Evolutionary conservation across 2,329 filamentous ascomycete genomes (phyloP).

Genomic region (Chaetomium globosum): DNA sequence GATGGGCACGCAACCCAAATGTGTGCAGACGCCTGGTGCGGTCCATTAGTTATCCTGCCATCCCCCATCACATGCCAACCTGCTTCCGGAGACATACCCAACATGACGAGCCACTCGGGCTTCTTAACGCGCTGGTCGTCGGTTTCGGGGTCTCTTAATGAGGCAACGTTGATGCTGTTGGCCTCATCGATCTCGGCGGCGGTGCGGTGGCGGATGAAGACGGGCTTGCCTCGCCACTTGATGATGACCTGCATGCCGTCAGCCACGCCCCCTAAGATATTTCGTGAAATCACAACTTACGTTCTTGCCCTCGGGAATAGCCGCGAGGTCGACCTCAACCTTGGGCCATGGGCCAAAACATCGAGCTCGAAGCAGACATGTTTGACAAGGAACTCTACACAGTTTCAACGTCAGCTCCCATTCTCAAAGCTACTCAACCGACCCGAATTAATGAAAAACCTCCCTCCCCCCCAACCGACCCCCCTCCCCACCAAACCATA

Average conservation of each 20-base stretch:
- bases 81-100: constrained; percentile 62
- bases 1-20: constrained; percentile 98
- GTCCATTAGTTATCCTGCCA: constrained; percentile 34
- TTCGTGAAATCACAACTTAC: constrained; percentile 57
- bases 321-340: constrained; percentile 90
- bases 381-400: constrained; percentile 97
- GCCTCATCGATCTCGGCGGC: constrained; percentile 90
- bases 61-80: background rate
- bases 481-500: no score
- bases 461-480: background rate
- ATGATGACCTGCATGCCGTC: constrained; percentile 74
- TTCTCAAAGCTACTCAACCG: background rate
- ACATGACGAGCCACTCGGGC: constrained; percentile 98
- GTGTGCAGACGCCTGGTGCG: constrained; percentile 86
- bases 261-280: background rate
- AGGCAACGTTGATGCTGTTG: constrained; percentile 79
- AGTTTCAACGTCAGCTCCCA: constrained; percentile 29
- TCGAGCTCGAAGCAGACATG: constrained; percentile 99
- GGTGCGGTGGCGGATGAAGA: constrained; percentile 99
- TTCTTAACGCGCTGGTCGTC: constrained; percentile 95
- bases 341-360: constrained; percentile 95
- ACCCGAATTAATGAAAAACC: constrained; percentile 17
- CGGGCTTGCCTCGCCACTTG: constrained; percentile 99
- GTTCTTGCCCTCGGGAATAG: constrained; percentile 99
- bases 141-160: constrained; percentile 85